phyloP scores from a whole-genome alignment of 1,284 basidiomycete genomes.

The Malassezia equina region DNA sequence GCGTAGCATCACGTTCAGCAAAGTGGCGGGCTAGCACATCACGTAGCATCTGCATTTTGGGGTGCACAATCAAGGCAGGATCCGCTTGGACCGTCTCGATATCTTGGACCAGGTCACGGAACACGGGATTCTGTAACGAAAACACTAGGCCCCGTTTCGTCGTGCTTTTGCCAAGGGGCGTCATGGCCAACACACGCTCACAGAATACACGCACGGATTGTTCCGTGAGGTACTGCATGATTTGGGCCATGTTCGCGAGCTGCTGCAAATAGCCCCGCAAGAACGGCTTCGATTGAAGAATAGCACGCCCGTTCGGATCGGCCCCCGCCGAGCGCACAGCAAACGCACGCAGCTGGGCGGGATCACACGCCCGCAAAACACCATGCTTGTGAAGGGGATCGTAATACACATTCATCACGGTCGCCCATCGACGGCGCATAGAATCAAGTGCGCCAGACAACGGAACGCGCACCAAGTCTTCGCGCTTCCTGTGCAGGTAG shows the following conservation, averaged over 20 bases:
- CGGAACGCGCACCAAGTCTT: conserved; percentile 35
- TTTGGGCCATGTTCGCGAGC: conserved; percentile 31
- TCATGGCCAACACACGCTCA: conserved; percentile 47
- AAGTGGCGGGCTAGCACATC: conserved; percentile 36
- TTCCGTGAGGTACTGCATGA: conserved; percentile 56
- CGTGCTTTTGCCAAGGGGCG: conserved; percentile 40
- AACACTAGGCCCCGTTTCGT: conserved; percentile 43
- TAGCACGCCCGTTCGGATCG: conserved; percentile 14
- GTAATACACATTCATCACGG: conserved; percentile 41
- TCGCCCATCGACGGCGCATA: conserved; percentile 43
- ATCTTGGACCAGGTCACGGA: conserved; percentile 58
- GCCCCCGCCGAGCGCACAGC: conserved; percentile 23
- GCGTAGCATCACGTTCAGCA: conserved; percentile 57
- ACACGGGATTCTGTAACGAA: conserved; percentile 55
- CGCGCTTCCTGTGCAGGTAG: conserved; percentile 74
- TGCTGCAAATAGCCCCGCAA: conserved; percentile 23
- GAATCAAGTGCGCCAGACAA: conserved; percentile 29
- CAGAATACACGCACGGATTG: conserved; percentile 53
- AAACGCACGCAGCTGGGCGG: conserved; percentile 31
- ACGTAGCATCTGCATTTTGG: conserved; percentile 75
- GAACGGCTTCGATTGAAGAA: conserved; percentile 19
- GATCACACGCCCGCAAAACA: conserved; percentile 28
- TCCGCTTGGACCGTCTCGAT: conserved; percentile 53
- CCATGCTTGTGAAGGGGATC: conserved; percentile 31
- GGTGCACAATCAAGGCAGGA: conserved; percentile 61